Base-by-base conservation (phyloP, 495 filamentous ascomycete genomes). In the Penicillium pancosmium region DNA sequence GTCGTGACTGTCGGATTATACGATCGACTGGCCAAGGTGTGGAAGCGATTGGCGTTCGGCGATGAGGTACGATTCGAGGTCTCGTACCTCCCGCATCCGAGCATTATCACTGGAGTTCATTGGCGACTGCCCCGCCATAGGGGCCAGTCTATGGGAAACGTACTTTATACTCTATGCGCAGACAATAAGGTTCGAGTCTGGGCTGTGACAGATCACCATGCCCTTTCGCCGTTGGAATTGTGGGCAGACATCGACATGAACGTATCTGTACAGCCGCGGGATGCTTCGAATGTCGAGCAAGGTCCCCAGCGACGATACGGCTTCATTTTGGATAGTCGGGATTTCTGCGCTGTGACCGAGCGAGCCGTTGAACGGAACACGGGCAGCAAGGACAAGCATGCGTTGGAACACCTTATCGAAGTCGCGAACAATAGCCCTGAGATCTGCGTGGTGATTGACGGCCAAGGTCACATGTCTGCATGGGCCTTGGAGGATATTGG, bases 401-500 rank as follows among this genome's bases (percentile, higher is more conserved):
- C 88, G 12, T 73, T 97, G 41, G 86, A 92, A 64, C 92, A 96
- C 72, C 78, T 98, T 6, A 86, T 92, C 31, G 91, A 95, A 58
- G 85, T 97, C 57, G 91, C 91, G 6, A 93, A 91, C 54, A 86
- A 86, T 25, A 88, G 81, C 50, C 95, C 93, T 0, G 95, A 99
- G 64, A 84, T 98, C 3, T 92, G 91, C 62, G 80, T 97, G 15
- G 86, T 93, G 3, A 78, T 96, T 52, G 93, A 99, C 73, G 87
- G 88, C 18, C 78, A 82, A 38, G 94, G 94, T 5, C 84, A 88
- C 63, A 92, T 98, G 91, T 91, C 90, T 48, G 94, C 93, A 0
- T 97, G 93, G 93, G 95, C 91, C 2, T 68, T 99, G 54, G 93
- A 98, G 70, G 91, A 93, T 67, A 82, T 97, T 23, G 91, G 92